Percentiles rank a stretch among this genome's conserved stretches.
Conservation (phyloP, 2,329 filamentous ascomycete species). For the Calonectria fujianensis region DNA sequence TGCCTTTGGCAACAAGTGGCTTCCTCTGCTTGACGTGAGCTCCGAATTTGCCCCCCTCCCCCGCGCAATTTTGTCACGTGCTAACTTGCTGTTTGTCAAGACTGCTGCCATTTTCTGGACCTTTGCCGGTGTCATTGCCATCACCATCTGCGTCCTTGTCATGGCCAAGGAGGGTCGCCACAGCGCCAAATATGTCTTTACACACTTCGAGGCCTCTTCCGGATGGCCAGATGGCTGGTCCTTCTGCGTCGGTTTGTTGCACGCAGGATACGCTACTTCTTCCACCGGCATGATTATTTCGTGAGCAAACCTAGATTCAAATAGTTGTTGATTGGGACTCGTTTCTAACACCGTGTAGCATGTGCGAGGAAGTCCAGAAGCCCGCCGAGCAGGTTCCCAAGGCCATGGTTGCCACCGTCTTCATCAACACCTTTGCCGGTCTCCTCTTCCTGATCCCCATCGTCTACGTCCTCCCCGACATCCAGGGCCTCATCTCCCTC, state of each 20-base stretch:
- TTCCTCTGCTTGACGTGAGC: conserved; percentile 82
- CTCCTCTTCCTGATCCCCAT: conserved; percentile 81
- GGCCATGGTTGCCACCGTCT: conserved; percentile 81
- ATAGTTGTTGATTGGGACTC: conserved; percentile 1
- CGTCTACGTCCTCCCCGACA: conserved; percentile 80
- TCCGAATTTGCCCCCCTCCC: not conserved
- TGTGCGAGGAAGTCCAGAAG: conserved; percentile 83
- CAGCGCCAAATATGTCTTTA: conserved; percentile 78
- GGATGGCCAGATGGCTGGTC: conserved; percentile 84
- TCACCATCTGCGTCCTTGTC: conserved; percentile 77
- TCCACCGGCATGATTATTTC: conserved; percentile 88
- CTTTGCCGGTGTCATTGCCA: conserved; percentile 81
- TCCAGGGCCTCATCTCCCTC: conserved; percentile 72
- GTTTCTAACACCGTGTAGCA: conserved; percentile 65
- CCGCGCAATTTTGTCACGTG: not conserved
- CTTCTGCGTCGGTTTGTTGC: conserved; percentile 82
- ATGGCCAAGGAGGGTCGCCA: conserved; percentile 82
- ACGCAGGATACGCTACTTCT: conserved; percentile 84
- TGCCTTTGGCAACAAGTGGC: conserved; percentile 78
- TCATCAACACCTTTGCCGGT: conserved; percentile 80
- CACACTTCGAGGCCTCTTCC: conserved; percentile 80
- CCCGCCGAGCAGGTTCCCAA: conserved; percentile 82
- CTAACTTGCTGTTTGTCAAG: conserved; percentile 59
- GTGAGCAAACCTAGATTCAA: conserved; percentile 65
- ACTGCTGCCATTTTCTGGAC: conserved; percentile 86